Percentiles rank a stretch among this genome's conserved stretches.
Conservation (phyloP, 768 basidiomycete genomes). For the Termitomyces sp. region DNA sequence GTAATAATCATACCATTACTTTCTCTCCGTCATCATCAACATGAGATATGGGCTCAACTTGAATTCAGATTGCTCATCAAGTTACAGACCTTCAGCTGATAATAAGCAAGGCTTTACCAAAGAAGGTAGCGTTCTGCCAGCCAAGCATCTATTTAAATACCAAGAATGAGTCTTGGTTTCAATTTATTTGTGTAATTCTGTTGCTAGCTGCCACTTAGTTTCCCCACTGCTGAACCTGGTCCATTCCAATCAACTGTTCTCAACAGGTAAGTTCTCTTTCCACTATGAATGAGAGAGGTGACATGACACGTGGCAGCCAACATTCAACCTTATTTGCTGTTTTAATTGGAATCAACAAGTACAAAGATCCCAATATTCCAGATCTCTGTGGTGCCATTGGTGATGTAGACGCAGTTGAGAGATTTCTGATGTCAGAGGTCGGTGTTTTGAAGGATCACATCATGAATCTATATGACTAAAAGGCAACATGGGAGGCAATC, state of each 20-base stretch:
- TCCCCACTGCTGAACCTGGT: not conserved
- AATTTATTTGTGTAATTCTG: not conserved
- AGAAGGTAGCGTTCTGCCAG: not conserved
- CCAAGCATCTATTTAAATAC: not conserved
- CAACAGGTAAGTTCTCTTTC: not conserved
- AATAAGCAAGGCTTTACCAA: not conserved
- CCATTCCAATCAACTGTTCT: not conserved
- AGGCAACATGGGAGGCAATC: slow-evolving; percentile 1
- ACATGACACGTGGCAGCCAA: not conserved
- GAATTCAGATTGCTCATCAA: not conserved
- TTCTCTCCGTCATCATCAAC: no score
- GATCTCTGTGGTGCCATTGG: not conserved
- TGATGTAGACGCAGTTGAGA: slow-evolving; percentile 5
- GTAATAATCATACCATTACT: no score
- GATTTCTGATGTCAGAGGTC: not conserved
- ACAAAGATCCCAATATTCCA: not conserved
- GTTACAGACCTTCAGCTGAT: not conserved
- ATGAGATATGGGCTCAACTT: no score
- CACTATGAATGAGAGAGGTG: not conserved
- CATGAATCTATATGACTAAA: not conserved
- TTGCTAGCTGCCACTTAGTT: not conserved
- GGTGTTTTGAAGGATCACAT: not conserved
- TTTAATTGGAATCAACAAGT: not conserved
- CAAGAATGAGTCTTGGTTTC: not conserved
- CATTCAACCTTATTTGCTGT: not conserved